phyloP scores from a whole-genome alignment of 2,329 filamentous ascomycete genomes.

The Stagonosporopsis vannaccii region DNA sequence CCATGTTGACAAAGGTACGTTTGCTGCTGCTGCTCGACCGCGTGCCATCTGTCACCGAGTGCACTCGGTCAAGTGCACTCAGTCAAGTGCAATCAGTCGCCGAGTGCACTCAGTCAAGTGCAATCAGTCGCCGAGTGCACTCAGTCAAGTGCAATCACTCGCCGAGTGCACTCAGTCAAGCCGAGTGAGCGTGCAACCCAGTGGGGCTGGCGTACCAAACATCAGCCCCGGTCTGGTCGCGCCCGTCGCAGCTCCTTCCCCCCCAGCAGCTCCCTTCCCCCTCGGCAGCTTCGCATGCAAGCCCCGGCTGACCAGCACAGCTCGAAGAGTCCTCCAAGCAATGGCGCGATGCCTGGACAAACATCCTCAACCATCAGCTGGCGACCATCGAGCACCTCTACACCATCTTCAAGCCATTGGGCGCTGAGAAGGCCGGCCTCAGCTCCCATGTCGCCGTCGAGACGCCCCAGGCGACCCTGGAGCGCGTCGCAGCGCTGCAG shows the following conservation, averaged over 20 bases:
- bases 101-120: no score
- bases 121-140: no score
- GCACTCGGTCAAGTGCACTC: no score
- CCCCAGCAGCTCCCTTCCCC: not conserved
- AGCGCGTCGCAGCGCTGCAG: conserved; percentile 70
- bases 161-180: no score
- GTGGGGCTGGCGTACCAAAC: conserved; percentile 25
- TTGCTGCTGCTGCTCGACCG: conserved; percentile 18
- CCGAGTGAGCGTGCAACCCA: conserved; percentile 10
- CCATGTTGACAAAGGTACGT: conserved; percentile 73
- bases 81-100: no score
- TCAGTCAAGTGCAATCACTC: no score
- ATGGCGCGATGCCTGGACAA: conserved; percentile 81
- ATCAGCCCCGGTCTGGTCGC: not conserved
- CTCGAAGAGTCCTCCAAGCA: conserved; percentile 77
- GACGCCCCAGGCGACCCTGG: conserved; percentile 69
- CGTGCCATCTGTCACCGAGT: no score
- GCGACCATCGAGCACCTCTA: conserved; percentile 73
- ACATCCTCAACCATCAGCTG: conserved; percentile 73
- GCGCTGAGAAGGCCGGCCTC: conserved; percentile 66
- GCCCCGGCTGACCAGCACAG: conserved; percentile 53
- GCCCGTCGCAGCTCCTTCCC: not conserved
- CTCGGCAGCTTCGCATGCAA: not conserved
- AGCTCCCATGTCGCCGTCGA: conserved; percentile 59
- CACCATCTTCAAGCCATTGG: conserved; percentile 77